Evolutionary conservation across 345 rosid species (phyloP).

Genomic region (Acer negundo): DNA sequence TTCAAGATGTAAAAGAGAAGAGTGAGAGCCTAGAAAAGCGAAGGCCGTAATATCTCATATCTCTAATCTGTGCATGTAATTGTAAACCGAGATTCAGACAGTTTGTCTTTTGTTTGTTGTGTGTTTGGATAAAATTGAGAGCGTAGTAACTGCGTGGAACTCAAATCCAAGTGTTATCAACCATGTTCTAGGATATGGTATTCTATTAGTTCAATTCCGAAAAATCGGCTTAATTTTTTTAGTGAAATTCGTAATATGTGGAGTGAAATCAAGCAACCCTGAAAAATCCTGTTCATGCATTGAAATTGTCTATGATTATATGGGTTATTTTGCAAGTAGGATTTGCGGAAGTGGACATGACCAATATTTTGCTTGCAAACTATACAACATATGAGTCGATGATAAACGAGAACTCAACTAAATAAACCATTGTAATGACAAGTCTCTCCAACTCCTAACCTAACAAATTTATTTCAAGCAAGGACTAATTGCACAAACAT

Average conservation of each 20-base stretch:
- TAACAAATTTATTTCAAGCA: not conserved
- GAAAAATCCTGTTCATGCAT: not conserved
- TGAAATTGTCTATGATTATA: not conserved
- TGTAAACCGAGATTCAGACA: not conserved
- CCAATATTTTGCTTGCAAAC: not conserved
- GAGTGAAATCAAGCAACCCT: no score
- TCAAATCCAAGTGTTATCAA: not conserved
- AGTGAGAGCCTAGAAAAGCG: conserved; percentile 20
- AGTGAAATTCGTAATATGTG: no score
- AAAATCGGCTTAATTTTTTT: no score
- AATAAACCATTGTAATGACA: not conserved
- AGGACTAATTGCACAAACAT: no score
- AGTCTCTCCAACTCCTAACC: not conserved
- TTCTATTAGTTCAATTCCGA: not conserved
- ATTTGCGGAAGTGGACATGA: not conserved
- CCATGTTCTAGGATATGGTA: not conserved
- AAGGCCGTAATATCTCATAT: conserved; percentile 20
- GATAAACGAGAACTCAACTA: no score
- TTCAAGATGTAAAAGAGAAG: conserved; percentile 30
- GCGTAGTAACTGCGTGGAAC: not conserved
- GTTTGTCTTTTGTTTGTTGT: conserved; percentile 7
- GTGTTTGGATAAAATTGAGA: not conserved
- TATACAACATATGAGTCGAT: not conserved
- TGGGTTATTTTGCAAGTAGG: not conserved
- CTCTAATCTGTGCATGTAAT: conserved; percentile 14